A percentile compares a stretch with the other conserved stretches of the same genome.
These are phyloP conservation scores for Coelastrella sp. DNA, from an alignment of 139 green algal species.

Conservation along the genomic window DNA sequence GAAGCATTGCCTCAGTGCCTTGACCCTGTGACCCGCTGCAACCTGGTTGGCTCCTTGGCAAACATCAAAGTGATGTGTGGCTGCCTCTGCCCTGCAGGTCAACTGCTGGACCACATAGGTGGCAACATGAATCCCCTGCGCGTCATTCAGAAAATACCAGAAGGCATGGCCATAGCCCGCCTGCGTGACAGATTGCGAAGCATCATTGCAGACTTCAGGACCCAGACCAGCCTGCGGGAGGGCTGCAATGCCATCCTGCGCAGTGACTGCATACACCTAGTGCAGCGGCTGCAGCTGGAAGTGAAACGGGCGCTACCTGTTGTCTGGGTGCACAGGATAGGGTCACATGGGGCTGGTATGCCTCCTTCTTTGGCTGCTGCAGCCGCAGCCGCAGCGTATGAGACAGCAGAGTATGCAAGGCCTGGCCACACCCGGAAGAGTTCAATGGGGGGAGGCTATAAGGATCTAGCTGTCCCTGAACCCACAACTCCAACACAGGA, in stretches of 20 bases:
- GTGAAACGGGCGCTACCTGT: slow-evolving; percentile 26
- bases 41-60: neutral
- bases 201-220: slow-evolving; percentile 94
- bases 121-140: slow-evolving; percentile 88
- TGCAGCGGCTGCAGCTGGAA: slow-evolving; percentile 52
- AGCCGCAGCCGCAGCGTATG: neutral
- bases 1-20: no score
- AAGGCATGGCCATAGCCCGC: slow-evolving; percentile 77
- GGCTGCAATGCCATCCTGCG: slow-evolving; percentile 92
- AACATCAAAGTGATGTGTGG: neutral
- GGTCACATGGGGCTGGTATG: neutral
- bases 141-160: slow-evolving; percentile 84
- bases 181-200: slow-evolving; percentile 82
- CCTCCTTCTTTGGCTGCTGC: slow-evolving; percentile 8
- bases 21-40: neutral
- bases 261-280: slow-evolving; percentile 76
- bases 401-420: neutral
- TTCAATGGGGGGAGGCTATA: neutral
- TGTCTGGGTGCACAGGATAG: slow-evolving; percentile 38
- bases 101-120: slow-evolving; percentile 87
- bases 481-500: neutral
- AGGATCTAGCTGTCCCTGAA: neutral
- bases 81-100: slow-evolving; percentile 50
- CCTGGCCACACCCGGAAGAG: neutral
- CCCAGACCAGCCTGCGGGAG: slow-evolving; percentile 82